Conservation (phyloP, 352 stramenopile genomes). For the Globisporangium barbulae region DNA sequence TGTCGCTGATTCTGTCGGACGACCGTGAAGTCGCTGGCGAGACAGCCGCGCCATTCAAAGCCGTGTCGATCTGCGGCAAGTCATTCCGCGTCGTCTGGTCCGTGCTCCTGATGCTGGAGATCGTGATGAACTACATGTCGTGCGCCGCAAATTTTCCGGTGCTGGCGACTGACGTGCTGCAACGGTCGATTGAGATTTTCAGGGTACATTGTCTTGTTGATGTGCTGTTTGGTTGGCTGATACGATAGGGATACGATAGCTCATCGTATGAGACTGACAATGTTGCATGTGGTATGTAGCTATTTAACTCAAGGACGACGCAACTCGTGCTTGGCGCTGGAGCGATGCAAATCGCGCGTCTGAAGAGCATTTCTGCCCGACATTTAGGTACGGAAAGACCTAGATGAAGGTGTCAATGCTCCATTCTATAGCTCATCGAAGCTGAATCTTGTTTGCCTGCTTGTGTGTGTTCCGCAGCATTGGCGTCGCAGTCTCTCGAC, state of each 20-base stretch:
- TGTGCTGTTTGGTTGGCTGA: neutral
- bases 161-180: slow-evolving; percentile 92
- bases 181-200: slow-evolving; percentile 92
- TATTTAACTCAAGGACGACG: slow-evolving; percentile 96
- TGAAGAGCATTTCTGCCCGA: slow-evolving; percentile 96
- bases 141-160: slow-evolving; percentile 93
- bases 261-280: neutral
- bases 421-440: neutral
- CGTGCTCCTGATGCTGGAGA: slow-evolving; percentile 93
- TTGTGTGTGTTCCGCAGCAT: slow-evolving; percentile 35
- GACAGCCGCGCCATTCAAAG: slow-evolving; percentile 66
- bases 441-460: neutral
- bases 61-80: slow-evolving; percentile 89
- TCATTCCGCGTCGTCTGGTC: slow-evolving; percentile 96
- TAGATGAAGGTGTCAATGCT: neutral
- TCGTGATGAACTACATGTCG: slow-evolving; percentile 94
- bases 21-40: slow-evolving; percentile 66
- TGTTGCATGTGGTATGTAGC: slow-evolving; percentile 29
- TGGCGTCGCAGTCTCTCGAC: slow-evolving; percentile 95
- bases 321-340: slow-evolving; percentile 95
- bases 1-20: slow-evolving; percentile 65
- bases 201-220: slow-evolving; percentile 36
- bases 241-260: neutral
- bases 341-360: slow-evolving; percentile 93
- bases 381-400: slow-evolving; percentile 76